Percentiles rank a stretch among this genome's conserved stretches.
Evolutionary conservation across 2,329 filamentous ascomycete species (phyloP).

Genomic region (Paraphoma chrysanthemicola): DNA sequence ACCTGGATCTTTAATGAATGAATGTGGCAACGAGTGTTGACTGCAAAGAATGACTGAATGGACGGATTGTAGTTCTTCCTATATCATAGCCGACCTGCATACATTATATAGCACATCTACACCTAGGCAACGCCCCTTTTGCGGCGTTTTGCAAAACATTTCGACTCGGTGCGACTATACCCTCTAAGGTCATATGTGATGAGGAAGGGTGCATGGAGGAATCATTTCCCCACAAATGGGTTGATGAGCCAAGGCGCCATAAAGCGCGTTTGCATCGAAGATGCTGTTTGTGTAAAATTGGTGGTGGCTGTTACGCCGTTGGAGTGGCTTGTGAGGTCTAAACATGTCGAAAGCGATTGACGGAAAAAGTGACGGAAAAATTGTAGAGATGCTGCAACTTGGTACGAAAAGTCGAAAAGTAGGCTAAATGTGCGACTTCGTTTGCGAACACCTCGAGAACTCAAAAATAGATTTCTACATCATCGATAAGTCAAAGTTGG

Average conservation of each 20-base stretch:
- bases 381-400: not conserved
- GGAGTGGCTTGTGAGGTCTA: not conserved
- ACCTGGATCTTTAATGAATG: not conserved
- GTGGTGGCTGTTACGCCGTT: not conserved
- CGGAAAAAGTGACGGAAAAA: not conserved
- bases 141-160: no score
- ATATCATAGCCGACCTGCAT: not conserved
- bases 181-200: not conserved
- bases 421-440: not conserved
- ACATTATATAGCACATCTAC: not conserved
- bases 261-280: not conserved
- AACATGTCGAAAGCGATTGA: not conserved
- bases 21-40: not conserved
- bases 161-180: not conserved
- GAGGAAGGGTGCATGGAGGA: not conserved
- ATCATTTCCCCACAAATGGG: not conserved
- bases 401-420: not conserved
- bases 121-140: not conserved
- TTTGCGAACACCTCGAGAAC: not conserved
- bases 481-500: not conserved
- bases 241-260: no score
- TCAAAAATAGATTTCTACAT: not conserved
- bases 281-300: not conserved
- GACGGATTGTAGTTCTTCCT: not conserved
- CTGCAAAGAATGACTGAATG: not conserved